Evolutionary conservation across 1,284 basidiomycete genomes (phyloP).

Genomic region (Tetrapyrgos nigripes): DNA sequence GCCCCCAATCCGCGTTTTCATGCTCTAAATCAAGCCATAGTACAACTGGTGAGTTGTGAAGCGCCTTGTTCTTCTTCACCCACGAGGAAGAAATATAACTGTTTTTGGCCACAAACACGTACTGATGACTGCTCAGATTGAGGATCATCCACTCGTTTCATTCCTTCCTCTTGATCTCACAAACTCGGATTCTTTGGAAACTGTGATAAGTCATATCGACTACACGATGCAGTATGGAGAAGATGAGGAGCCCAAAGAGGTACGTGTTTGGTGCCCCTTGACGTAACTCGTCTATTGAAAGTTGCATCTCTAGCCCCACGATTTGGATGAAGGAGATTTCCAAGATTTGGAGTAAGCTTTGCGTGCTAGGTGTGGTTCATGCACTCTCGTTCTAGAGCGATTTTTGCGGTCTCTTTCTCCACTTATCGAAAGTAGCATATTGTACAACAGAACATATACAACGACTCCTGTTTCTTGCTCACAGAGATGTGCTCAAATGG

Average conservation of each 20-base stretch:
- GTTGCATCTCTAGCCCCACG: conserved; percentile 65
- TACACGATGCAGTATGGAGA: conserved; percentile 97
- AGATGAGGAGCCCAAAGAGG: conserved; percentile 92
- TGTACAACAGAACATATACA: conserved; percentile 13
- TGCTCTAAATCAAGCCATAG: conserved; percentile 92
- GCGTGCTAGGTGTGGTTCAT: background rate
- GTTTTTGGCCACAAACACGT: conserved; percentile 7
- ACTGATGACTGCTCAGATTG: conserved; percentile 69
- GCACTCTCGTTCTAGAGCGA: too few species aligned
- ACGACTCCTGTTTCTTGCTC: background rate
- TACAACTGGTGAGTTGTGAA: conserved; percentile 80
- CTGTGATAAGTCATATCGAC: conserved; percentile 94
- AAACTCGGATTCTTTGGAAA: conserved; percentile 88
- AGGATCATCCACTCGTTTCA: conserved; percentile 97
- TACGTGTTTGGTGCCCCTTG: conserved; percentile 37
- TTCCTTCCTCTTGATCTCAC: conserved; percentile 96
- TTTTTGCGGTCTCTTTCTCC: too few species aligned
- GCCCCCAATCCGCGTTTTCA: conserved; percentile 89
- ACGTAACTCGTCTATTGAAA: conserved; percentile 5
- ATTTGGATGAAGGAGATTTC: conserved; percentile 90
- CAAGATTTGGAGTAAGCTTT: conserved; percentile 64
- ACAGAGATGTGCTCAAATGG: too few species aligned
- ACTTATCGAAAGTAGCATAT: background rate
- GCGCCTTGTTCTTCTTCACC: conserved; percentile 6
- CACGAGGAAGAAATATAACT: conserved; percentile 8